Evolutionary conservation across 306 rosid species (phyloP).

Genomic region (Dryas octopetala): DNA sequence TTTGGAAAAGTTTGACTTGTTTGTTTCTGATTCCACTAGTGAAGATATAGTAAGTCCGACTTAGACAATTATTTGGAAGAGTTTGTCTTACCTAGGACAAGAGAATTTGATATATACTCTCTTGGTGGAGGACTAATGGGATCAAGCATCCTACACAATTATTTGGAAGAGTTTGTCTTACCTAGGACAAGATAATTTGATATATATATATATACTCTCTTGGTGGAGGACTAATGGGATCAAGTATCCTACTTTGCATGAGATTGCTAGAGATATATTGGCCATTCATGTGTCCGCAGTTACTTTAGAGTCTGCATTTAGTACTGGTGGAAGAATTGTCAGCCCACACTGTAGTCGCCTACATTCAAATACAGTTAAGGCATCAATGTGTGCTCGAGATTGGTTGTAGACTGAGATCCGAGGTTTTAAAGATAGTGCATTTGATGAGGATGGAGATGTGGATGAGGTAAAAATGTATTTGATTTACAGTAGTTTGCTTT

Average conservation of each 20-base stretch:
- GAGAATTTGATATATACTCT: neutral
- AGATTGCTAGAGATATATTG: conserved; percentile 8
- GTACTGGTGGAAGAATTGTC: too few species aligned
- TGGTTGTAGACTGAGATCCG: too few species aligned
- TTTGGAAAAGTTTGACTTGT: too few species aligned
- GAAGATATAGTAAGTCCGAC: too few species aligned
- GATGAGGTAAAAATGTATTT: too few species aligned
- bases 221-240: neutral
- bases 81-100: neutral
- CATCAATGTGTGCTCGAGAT: too few species aligned
- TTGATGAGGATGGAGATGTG: too few species aligned
- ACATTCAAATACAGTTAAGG: too few species aligned
- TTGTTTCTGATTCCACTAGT: too few species aligned
- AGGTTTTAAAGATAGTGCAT: too few species aligned
- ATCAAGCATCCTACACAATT: neutral
- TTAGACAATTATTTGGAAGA: neutral
- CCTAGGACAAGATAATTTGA: neutral
- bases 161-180: neutral
- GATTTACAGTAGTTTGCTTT: too few species aligned
- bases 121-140: neutral
- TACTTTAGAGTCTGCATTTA: neutral
- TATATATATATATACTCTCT: neutral
- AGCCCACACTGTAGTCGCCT: too few species aligned
- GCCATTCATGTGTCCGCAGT: neutral
- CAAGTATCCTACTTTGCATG: neutral